A percentile compares a stretch with the other conserved stretches of the same genome.
These are phyloP conservation scores for Botrytis tulipae DNA, from an alignment of 2,329 filamentous ascomycete genomes.

Conservation along the genomic window DNA sequence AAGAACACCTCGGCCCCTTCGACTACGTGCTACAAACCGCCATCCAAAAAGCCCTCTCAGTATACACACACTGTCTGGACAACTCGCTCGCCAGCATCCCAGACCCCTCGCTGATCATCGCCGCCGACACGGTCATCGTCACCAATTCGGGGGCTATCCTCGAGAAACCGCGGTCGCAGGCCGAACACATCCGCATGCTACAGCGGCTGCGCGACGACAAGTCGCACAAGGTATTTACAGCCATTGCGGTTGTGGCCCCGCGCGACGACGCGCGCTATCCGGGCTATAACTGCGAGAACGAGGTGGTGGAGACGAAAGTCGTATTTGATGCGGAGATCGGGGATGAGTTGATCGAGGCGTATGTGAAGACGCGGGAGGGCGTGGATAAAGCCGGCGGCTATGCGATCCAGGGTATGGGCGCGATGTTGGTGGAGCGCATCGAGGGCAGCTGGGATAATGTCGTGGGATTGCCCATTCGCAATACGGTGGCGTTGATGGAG, in stretches of 20 bases:
- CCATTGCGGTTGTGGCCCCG: slow-evolving; percentile 79
- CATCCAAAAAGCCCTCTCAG: slow-evolving; percentile 74
- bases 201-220: slow-evolving; percentile 74
- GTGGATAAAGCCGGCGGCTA: slow-evolving; percentile 97
- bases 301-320: slow-evolving; percentile 90
- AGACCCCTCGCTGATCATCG: slow-evolving; percentile 82
- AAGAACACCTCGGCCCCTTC: slow-evolving; percentile 69
- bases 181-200: slow-evolving; percentile 81
- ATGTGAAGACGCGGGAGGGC: slow-evolving; percentile 83
- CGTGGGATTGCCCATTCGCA: slow-evolving; percentile 80
- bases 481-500: slow-evolving; percentile 78
- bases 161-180: slow-evolving; percentile 84
- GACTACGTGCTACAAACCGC: slow-evolving; percentile 92
- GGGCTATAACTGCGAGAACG: slow-evolving; percentile 77
- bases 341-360: slow-evolving; percentile 82
- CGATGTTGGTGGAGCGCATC: slow-evolving; percentile 82
- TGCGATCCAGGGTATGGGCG: slow-evolving; percentile 84
- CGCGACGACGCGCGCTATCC: slow-evolving; percentile 76
- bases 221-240: slow-evolving; percentile 80
- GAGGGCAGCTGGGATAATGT: slow-evolving; percentile 94
- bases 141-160: slow-evolving; percentile 72
- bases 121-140: slow-evolving; percentile 89
- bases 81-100: slow-evolving; percentile 41
- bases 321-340: slow-evolving; percentile 72
- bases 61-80: slow-evolving; percentile 47